Base-by-base conservation (phyloP, 495 filamentous ascomycete species). In the Penicillium antarcticum region DNA sequence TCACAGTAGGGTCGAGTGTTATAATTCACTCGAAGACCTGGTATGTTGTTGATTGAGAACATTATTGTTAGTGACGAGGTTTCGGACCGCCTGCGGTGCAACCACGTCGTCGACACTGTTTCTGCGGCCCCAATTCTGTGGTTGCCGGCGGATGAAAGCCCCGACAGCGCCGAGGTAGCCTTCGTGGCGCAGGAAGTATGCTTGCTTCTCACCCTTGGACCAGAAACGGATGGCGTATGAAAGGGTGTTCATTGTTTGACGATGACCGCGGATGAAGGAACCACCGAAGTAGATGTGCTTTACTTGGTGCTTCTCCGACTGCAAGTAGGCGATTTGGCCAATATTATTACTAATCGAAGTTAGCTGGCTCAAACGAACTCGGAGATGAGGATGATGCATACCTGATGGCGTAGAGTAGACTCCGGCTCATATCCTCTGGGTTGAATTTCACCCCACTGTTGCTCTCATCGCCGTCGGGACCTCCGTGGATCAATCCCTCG, bases 271-370 rank as follows among this genome's bases (percentile, higher is more conserved):
- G 63, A 98, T 98, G 69, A 97, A 98, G 8, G 87, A 91, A 7
- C 94, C 94, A 11, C 94, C 94, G 61, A 98, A 98, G 70, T 98
- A 98, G 48, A 98, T 97, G 64, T 91, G 85, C 45, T 88, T 87
- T 16, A 97, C 78, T 41, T 82, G 77, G 67, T 98, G 91, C 61
- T 95, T 94, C 59, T 96, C 89, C 26, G 89, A 92, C 61, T 96
- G 91, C 18, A 98, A 76, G 67, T 95, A 97, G 33, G 94, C 89
- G 53, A 98, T 96, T 75, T 98, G 94, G 11, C 94, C 94, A 47
- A 98, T 97, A 70, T 98, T 98, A 71, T 98, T 97, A 68, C 89
- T 86, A 54, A 19, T 17, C 32, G n/a, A 31, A 18, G 53, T 68
- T 54, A 72, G 67, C 4, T 14, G 1, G 12, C 19, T 17, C 14